phyloP scores from a whole-genome alignment of 495 filamentous ascomycete species.

The Aspergillus biplanus region DNA sequence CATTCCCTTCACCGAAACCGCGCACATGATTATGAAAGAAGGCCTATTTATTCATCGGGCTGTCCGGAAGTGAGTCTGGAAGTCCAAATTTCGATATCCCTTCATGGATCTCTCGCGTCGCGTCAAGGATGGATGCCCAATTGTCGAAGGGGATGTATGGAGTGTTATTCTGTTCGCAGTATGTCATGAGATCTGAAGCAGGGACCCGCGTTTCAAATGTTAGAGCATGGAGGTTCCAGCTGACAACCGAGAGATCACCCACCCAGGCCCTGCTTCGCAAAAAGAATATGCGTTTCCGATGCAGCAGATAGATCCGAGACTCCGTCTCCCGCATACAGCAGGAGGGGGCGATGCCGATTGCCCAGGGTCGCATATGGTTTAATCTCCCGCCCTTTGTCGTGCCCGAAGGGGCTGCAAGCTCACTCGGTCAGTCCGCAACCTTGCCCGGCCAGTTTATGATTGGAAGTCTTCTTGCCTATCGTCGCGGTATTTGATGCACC shows the following conservation, averaged over 20 bases:
- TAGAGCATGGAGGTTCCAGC: not conserved
- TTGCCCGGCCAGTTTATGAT: not conserved
- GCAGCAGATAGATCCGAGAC: constrained; percentile 80
- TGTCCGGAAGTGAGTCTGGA: not conserved
- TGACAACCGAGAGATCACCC: constrained; percentile 31
- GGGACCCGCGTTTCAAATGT: not conserved
- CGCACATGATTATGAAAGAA: not conserved
- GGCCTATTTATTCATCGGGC: not conserved
- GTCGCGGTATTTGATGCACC: constrained; percentile 78
- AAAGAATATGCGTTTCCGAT: constrained; percentile 75
- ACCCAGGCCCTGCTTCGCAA: constrained; percentile 82
- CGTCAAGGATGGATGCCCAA: constrained; percentile 67
- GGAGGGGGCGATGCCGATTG: constrained; percentile 58
- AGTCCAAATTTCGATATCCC: constrained; percentile 2
- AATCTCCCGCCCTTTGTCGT: constrained; percentile 81
- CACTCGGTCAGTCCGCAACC: not conserved
- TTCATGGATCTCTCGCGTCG: constrained; percentile 62
- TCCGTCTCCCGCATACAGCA: constrained; percentile 83
- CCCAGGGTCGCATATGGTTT: constrained; percentile 71
- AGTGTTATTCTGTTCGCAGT: constrained; percentile 68
- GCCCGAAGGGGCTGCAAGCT: constrained; percentile 64
- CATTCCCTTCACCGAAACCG: not conserved
- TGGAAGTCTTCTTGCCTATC: constrained; percentile 54
- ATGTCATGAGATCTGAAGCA: constrained; percentile 66
- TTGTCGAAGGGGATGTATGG: constrained; percentile 74